Base-by-base conservation (phyloP, 148 eudicot species). In the Silene conica region DNA sequence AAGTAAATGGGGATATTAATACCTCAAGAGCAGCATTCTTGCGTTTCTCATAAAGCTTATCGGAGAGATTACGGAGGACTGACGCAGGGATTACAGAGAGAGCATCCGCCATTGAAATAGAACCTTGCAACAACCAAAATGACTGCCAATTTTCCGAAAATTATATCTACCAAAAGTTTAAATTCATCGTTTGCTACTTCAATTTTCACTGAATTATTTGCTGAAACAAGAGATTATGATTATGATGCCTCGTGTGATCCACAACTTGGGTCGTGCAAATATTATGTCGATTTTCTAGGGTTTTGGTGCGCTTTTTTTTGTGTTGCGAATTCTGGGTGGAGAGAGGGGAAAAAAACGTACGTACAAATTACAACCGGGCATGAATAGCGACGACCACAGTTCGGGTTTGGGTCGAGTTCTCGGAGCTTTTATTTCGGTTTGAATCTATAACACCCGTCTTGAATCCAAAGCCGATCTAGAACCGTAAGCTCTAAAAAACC, bases 21-120 rank as follows among this genome's bases (percentile, higher is more conserved):
- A 95, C 98, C 92, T 95, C 98, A 46, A 95, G 87, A 34, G 98
- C 98, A 66, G 98, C 98, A 80, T 90, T 95, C 75, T 95, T 95
- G 48, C 98, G 89, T 82, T 95, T 95, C 86, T 95, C 98, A 66
- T 95, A 95, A 1, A 95, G 89, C 82, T 95, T 95, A 80, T 95
- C 98, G 76, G 97, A 82, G 26, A 95, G 88, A 74, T 92, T 92
- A 26, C 97, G 84, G n/a, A 92, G 88, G 59, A 92, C 93, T 9
- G 92, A 79, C 16, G 90, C 79, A 8, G 97, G 93, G 75, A 94
- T 82, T 54, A 81, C 83, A 3, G 85, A 71, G 16, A 83, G 67
- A 14, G 82, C 90, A 56, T 91, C 97, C 26, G 89, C 95, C 97
- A 91, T 93, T 66, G 63, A 59, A 48, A 12, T 60, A 50, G 12